phyloP scores from a whole-genome alignment of 305 asterid genomes.

The Lippia alba region DNA sequence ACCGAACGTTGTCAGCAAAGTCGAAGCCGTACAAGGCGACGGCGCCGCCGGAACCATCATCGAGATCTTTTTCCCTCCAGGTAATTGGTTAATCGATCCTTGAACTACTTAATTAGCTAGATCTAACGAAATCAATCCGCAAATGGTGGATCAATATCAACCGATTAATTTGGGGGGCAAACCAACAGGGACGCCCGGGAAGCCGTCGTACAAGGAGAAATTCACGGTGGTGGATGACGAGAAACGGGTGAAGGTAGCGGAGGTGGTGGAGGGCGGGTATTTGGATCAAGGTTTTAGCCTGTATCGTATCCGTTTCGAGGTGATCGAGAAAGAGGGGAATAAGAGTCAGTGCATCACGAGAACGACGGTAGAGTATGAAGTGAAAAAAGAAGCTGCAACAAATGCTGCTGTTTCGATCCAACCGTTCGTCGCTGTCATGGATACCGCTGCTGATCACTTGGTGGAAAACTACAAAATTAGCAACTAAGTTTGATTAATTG shows the following conservation, averaged over 20 bases:
- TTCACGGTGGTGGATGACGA: conserved; percentile 45
- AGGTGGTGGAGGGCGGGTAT: conserved; percentile 46
- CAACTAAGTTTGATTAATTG: not conserved
- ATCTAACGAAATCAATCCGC: not conserved
- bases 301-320: conserved; percentile 39
- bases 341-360: conserved; percentile 36
- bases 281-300: conserved; percentile 45
- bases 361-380: conserved; percentile 42
- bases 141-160: not conserved
- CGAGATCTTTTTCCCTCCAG: conserved; percentile 49
- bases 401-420: conserved; percentile 46
- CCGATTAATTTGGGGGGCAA: not conserved
- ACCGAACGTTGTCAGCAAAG: conserved; percentile 36
- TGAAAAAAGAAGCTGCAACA: conserved; percentile 53
- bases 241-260: conserved; percentile 44
- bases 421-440: conserved; percentile 40
- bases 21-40: conserved; percentile 54
- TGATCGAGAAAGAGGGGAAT: conserved; percentile 35
- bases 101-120: too few species aligned
- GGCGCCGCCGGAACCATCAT: conserved; percentile 59
- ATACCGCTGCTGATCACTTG: conserved; percentile 43
- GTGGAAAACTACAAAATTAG: not conserved
- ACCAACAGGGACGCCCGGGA: conserved; percentile 23
- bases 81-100: conserved; percentile 8
- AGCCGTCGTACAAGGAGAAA: conserved; percentile 39